phyloP scores from a whole-genome alignment of 1,284 basidiomycete species.

The Stereum hirsutum region DNA sequence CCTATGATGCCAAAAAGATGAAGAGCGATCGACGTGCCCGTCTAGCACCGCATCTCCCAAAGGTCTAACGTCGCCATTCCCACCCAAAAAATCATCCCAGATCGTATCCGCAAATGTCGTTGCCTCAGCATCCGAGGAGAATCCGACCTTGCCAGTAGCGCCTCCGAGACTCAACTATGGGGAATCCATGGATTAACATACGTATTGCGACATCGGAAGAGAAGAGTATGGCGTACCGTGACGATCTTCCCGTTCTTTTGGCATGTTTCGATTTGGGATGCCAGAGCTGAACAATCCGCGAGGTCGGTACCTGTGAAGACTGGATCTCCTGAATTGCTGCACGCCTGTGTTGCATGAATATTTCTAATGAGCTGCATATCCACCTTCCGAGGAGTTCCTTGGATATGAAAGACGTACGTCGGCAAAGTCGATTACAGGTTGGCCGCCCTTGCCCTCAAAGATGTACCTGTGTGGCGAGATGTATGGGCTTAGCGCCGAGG shows the following conservation, averaged over 20 bases:
- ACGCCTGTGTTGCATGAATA: slow-evolving; percentile 25
- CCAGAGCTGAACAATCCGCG: slow-evolving; percentile 43
- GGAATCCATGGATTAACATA: too few species aligned
- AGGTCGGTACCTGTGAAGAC: slow-evolving; percentile 48
- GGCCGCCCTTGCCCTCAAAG: slow-evolving; percentile 40
- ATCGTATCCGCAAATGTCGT: slow-evolving; percentile 43
- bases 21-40: slow-evolving; percentile 29
- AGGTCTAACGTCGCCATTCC: slow-evolving; percentile 38
- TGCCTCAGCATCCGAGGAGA: slow-evolving; percentile 41
- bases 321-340: slow-evolving; percentile 28
- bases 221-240: too few species aligned
- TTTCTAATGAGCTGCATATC: background rate
- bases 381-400: background rate
- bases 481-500: too few species aligned
- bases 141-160: slow-evolving; percentile 40
- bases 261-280: slow-evolving; percentile 44
- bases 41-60: slow-evolving; percentile 54
- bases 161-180: slow-evolving; percentile 56
- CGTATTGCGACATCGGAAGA: too few species aligned
- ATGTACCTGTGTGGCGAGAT: too few species aligned
- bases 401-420: slow-evolving; percentile 28
- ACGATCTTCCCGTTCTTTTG: slow-evolving; percentile 56
- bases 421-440: slow-evolving; percentile 49
- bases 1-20: background rate
- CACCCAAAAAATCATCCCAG: slow-evolving; percentile 58